Evolutionary conservation across 176 grass and related monocot species (phyloP).

Genomic region (Zoysia japonica): DNA sequence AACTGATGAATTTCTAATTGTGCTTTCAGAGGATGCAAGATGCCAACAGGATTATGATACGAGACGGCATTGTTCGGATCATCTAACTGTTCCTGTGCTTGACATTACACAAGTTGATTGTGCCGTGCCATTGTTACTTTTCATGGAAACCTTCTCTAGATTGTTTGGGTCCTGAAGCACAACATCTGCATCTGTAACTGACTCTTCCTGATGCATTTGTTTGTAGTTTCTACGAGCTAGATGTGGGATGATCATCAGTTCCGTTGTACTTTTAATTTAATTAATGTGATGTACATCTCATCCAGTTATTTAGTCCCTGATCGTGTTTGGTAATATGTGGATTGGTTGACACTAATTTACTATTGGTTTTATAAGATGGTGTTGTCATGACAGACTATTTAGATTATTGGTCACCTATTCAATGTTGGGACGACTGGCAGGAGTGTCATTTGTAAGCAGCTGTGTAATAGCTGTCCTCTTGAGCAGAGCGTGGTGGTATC

Average conservation of each 20-base stretch:
- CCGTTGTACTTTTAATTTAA: conserved; percentile 17
- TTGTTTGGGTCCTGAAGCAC: background rate
- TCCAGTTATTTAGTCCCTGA: conserved; percentile 13
- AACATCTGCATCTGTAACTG: background rate
- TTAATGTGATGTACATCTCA: conserved; percentile 20
- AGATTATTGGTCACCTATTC: background rate
- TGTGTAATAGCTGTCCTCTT: background rate
- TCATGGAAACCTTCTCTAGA: conserved; percentile 3
- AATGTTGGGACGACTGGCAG: background rate
- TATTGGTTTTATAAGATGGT: background rate
- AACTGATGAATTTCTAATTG: conserved; percentile 10
- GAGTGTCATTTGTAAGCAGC: background rate
- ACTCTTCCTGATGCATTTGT: conserved; percentile 26
- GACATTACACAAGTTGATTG: background rate
- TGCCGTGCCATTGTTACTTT: background rate
- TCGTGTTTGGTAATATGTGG: background rate
- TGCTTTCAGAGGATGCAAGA: conserved; percentile 90
- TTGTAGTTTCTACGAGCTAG: conserved; percentile 28
- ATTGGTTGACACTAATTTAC: background rate
- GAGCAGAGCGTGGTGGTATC: too few relatives aligned
- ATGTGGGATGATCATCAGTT: background rate
- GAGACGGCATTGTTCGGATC: conserved; percentile 73
- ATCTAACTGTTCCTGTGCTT: conserved; percentile 47
- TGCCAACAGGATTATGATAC: conserved; percentile 91
- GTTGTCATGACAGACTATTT: background rate